These are phyloP conservation scores for Penicillium coffeae DNA, from an alignment of 495 filamentous ascomycete species.

Conservation along the genomic window DNA sequence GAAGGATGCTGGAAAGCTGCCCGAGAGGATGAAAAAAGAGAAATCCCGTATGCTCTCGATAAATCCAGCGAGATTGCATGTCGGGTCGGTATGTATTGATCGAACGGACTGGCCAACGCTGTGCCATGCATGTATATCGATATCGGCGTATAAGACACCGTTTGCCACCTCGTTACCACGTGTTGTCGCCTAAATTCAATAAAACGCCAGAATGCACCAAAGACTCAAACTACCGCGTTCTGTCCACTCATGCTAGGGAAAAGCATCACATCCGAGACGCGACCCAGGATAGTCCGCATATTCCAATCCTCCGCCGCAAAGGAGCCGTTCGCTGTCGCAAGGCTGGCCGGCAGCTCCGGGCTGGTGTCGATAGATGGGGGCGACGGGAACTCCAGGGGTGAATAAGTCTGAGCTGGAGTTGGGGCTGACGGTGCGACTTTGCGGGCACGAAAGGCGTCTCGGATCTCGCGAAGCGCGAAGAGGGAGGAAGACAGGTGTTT, in stretches of 20 bases:
- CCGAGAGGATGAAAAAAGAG: not conserved
- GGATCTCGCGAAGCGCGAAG: conserved; percentile 38
- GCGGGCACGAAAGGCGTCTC: conserved; percentile 30
- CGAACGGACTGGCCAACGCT: not conserved
- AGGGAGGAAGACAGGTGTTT: conserved; percentile 39
- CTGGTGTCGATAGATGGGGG: conserved; percentile 21
- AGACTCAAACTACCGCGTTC: conserved; percentile 2
- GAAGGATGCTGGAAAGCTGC: not conserved
- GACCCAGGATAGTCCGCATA: conserved; percentile 29
- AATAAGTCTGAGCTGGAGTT: conserved; percentile 7
- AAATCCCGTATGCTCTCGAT: not conserved
- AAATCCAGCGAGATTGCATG: not conserved
- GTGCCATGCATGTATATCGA: not conserved
- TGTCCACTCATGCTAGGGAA: conserved; percentile 36
- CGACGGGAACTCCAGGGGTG: conserved; percentile 22
- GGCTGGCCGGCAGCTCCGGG: conserved; percentile 9
- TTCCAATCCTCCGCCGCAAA: conserved; percentile 15
- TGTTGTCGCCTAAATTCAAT: not conserved
- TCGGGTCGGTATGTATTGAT: not conserved
- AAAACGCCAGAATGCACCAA: conserved; percentile 4
- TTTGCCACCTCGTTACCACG: not conserved
- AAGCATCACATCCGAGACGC: conserved; percentile 42
- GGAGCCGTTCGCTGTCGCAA: conserved; percentile 1
- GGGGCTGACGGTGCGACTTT: conserved; percentile 1
- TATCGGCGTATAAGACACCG: not conserved